A percentile compares a stretch with the other conserved stretches of the same genome.
These are phyloP conservation scores for Guyanaporus albipodus DNA, from an alignment of 768 basidiomycete species.

Conservation along the genomic window DNA sequence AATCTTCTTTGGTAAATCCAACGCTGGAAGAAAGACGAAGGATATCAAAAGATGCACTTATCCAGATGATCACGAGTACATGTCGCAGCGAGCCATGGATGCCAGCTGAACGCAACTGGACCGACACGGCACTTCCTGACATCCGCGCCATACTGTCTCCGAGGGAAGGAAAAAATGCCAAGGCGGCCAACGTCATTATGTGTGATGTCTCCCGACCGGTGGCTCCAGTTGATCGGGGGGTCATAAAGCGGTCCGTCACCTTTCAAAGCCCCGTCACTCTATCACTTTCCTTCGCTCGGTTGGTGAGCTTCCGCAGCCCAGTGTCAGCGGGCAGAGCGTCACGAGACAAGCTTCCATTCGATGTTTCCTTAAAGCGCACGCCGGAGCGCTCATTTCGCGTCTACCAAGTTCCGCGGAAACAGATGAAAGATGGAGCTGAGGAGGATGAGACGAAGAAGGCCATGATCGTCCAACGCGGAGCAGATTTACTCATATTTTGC, in stretches of 20 bases:
- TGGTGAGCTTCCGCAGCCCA: conserved; percentile 14
- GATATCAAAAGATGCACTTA: conserved; percentile 20
- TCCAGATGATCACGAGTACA: conserved; percentile 17
- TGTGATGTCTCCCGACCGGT: conserved; percentile 16
- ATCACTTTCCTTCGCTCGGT: conserved; percentile 1
- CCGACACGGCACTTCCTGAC: conserved; percentile 18
- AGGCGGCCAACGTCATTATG: conserved; percentile 21
- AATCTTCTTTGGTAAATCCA: conserved; percentile 4
- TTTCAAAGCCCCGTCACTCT: conserved; percentile 15
- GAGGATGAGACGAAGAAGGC: conserved; percentile 7
- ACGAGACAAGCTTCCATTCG: conserved; percentile 17
- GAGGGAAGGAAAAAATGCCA: background rate
- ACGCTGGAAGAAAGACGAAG: conserved; percentile 13
- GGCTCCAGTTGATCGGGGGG: background rate
- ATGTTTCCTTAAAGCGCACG: conserved; percentile 12
- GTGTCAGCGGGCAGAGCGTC: conserved; percentile 1
- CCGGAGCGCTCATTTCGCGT: conserved; percentile 18
- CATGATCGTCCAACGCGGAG: conserved; percentile 17
- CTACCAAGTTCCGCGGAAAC: conserved; percentile 14
- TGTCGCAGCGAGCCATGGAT: conserved; percentile 24
- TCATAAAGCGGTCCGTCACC: conserved; percentile 11
- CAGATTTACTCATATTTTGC: conserved; percentile 24
- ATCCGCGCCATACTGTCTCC: conserved; percentile 17
- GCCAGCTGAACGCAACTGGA: conserved; percentile 22
- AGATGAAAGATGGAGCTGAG: background rate